These are phyloP conservation scores for Capillidium rhysosporum DNA, from an alignment of 371 early-diverging fungal genomes.

Conservation along the genomic window DNA sequence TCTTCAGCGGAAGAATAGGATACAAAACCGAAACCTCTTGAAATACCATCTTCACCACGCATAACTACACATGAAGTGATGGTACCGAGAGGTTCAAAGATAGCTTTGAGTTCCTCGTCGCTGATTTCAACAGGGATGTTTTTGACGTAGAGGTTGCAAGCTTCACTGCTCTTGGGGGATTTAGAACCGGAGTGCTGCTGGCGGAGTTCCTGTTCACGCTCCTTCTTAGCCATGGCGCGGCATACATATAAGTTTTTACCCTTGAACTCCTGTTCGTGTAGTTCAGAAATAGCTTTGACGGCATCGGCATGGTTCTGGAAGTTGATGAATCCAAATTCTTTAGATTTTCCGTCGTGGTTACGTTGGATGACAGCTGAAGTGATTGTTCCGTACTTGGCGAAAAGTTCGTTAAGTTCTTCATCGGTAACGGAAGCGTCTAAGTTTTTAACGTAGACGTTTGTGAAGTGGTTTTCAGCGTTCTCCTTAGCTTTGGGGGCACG, in stretches of 20 bases:
- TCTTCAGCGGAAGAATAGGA: conserved; percentile 83
- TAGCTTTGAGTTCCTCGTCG: conserved; percentile 86
- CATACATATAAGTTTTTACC: conserved; percentile 90
- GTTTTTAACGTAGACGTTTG: conserved; percentile 98
- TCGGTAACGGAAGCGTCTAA: conserved; percentile 66
- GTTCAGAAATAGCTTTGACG: conserved; percentile 70
- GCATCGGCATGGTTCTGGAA: conserved; percentile 87
- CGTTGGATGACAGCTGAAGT: conserved; percentile 57
- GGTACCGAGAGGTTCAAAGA: conserved; percentile 84
- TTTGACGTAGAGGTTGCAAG: conserved; percentile 95
- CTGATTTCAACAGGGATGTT: conserved; percentile 91
- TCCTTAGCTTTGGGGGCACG: conserved; percentile 86
- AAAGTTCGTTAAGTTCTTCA: conserved; percentile 66
- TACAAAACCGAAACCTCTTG: conserved; percentile 80
- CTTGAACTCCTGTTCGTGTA: conserved; percentile 79
- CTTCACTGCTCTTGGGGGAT: conserved; percentile 92
- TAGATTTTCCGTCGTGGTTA: conserved; percentile 65
- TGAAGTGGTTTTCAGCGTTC: conserved; percentile 63
- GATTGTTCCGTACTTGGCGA: conserved; percentile 67
- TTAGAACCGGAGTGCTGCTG: conserved; percentile 87
- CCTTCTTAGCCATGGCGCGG: conserved; percentile 97
- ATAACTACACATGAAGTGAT: conserved; percentile 96
- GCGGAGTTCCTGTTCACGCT: conserved; percentile 93
- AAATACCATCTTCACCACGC: conserved; percentile 70
- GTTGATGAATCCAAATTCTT: conserved; percentile 96